Conservation (phyloP, 306 rosid species). For the Trifolium subterraneum region DNA sequence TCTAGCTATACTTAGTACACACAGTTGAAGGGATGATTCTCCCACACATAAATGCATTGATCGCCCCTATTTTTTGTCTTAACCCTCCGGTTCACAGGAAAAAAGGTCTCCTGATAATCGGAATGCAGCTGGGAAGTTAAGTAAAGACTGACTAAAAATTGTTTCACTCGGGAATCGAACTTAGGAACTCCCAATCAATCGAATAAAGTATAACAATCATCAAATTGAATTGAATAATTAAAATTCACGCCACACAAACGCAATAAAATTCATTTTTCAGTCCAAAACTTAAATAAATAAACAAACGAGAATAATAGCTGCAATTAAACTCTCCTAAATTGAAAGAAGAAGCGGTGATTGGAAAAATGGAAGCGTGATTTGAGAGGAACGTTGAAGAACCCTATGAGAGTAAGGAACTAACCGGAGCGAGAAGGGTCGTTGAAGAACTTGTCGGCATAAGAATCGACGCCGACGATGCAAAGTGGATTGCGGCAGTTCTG, state of each 20-base stretch:
- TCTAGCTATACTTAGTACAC: neutral
- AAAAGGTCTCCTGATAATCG: neutral
- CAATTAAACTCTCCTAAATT: neutral
- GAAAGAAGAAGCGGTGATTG: neutral
- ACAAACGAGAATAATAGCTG: neutral
- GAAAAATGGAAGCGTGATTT: neutral
- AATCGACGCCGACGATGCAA: slow-evolving; percentile 84
- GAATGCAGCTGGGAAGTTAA: neutral
- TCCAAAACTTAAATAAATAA: neutral
- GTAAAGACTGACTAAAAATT: neutral
- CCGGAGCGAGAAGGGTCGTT: slow-evolving; percentile 86
- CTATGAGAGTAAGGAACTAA: slow-evolving; percentile 36
- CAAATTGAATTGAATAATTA: neutral
- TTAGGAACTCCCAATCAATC: neutral
- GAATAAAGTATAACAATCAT: neutral
- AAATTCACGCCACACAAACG: neutral
- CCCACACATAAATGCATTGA: neutral
- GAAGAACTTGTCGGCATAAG: slow-evolving; percentile 83
- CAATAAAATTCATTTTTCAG: neutral
- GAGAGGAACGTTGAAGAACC: slow-evolving; percentile 15
- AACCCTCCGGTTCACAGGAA: neutral
- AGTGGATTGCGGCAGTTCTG: slow-evolving; percentile 90
- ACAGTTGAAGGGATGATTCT: neutral
- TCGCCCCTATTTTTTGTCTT: neutral
- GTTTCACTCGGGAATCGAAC: neutral